Conservation (phyloP, 2,329 filamentous ascomycete genomes). For the Grosmannia huntii region DNA sequence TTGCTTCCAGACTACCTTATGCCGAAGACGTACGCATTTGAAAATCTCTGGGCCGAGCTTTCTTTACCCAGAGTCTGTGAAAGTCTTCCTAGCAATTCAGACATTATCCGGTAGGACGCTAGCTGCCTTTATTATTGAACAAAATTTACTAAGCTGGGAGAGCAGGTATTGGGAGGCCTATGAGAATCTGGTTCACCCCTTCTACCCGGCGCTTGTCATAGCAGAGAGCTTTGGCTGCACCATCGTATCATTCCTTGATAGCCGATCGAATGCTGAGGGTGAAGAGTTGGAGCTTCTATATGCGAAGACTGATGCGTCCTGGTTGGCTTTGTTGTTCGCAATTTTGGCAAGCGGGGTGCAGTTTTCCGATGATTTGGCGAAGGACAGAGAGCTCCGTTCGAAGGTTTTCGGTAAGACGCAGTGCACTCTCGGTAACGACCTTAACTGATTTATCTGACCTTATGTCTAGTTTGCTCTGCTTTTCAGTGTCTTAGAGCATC, state of each 20-base stretch:
- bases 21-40: background rate
- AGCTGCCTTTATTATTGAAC: background rate
- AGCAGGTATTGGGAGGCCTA: background rate
- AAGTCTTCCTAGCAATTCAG: background rate
- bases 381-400: background rate
- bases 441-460: background rate
- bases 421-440: background rate
- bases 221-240: background rate
- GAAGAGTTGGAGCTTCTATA: background rate
- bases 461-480: background rate
- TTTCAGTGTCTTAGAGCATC: background rate
- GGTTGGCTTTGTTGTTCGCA: background rate
- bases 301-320: background rate
- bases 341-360: background rate
- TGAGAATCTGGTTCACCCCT: background rate
- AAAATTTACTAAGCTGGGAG: background rate
- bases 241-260: background rate
- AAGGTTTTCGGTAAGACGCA: background rate
- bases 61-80: background rate
- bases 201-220: background rate
- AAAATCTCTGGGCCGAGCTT: background rate
- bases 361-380: background rate
- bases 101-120: background rate
- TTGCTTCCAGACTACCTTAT: background rate
- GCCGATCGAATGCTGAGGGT: background rate